phyloP scores from a whole-genome alignment of 202 grass and related monocot genomes.

The Schoenoplectus triqueter region DNA sequence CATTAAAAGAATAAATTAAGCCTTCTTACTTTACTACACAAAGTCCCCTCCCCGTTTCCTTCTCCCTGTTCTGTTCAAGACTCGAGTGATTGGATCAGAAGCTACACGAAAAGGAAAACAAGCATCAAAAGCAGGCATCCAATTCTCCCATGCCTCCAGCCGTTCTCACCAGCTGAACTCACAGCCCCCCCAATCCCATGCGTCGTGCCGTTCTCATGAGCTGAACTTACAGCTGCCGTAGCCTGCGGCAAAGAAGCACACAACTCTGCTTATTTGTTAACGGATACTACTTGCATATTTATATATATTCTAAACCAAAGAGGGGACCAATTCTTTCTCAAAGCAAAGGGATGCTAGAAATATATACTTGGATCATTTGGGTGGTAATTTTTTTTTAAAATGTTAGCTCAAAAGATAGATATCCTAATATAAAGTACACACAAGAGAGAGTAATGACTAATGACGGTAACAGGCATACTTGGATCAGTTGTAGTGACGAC shows the following conservation, averaged over 20 bases:
- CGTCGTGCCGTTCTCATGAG: constrained; percentile 47
- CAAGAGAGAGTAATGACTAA: not conserved
- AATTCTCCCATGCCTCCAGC: constrained; percentile 30
- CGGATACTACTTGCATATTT: not conserved
- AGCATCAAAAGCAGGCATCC: constrained; percentile 9
- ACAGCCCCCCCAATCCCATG: constrained; percentile 53
- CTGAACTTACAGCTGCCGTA: constrained; percentile 67
- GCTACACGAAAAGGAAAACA: constrained; percentile 10
- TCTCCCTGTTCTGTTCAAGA: not conserved
- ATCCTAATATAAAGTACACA: not conserved
- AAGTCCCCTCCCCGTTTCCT: not conserved
- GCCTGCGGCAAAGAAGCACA: constrained; percentile 48
- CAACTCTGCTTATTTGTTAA: constrained; percentile 34
- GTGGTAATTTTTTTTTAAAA: not conserved
- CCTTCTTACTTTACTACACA: not conserved
- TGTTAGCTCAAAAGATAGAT: not conserved
- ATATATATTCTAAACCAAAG: not conserved
- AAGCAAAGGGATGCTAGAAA: too few relatives aligned
- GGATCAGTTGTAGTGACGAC: constrained; percentile 59
- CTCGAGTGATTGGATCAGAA: not conserved
- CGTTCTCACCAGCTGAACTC: constrained; percentile 39
- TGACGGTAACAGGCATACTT: constrained; percentile 48
- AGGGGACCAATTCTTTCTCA: too few relatives aligned
- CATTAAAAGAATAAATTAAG: not conserved
- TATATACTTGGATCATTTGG: too few relatives aligned